Base-by-base conservation (phyloP, 768 basidiomycete species). In the Pleurotus cornucopiae region DNA sequence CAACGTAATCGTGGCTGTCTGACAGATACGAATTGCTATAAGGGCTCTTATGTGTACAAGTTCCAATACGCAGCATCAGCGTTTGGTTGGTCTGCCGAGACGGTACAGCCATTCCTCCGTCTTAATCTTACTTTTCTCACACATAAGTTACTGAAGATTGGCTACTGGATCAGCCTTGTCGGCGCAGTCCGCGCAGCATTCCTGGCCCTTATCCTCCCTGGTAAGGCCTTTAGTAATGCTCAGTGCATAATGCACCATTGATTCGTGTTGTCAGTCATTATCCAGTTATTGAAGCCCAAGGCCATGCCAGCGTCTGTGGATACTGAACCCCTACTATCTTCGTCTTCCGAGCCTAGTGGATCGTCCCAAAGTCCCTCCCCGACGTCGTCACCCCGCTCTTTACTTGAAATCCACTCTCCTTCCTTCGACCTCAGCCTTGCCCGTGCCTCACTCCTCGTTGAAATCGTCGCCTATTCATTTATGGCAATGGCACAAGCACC, bases 371-470 rank as follows among this genome's bases (percentile, higher is more conserved):
- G 51, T 12, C 51, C 18, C 18, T 53, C 51, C 6, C 34, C 34
- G 11, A 37, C 51, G 4, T 37, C 21, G 23, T 34, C n/a, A 2
- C 51, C 51, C 20, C 51, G 26, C 4, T 57, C 34, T 47, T 44
- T 61, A 34, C 54, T n/a, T 34, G 56, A 57, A 56, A 38, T 41
- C 54, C 60, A 78, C 60, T 76, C 79, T 1, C 67, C 79, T 4
- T 46, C 67, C 0, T 85, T 93, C 65, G 93, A 96, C 69, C 77
- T 95, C n/a, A 65, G 64, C 30, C 72, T 93, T 18, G 83, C 86
- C 5, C 82, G 84, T 4, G 61, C 73, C 37, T 93, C 89, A 5
- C 67, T 89, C 7, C 43, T 76, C 7, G 56, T 91, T 46, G 86
- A 90, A 43, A 49, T 81, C 12, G 30, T 79, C 23, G 70, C 78